phyloP scores from a whole-genome alignment of 495 filamentous ascomycete species.

The Hyaloscypha variabilis region DNA sequence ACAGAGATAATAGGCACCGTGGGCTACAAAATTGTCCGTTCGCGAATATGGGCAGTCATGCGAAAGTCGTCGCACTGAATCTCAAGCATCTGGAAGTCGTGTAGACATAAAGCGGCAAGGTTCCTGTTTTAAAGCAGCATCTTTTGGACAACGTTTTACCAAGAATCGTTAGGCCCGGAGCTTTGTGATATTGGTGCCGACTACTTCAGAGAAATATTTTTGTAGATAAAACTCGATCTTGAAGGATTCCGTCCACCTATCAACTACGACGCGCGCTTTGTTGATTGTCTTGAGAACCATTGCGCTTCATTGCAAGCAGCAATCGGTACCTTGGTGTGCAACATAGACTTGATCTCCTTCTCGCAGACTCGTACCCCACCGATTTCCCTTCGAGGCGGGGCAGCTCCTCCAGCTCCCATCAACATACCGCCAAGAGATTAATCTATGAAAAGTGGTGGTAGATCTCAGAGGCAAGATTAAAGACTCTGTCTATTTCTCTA shows the following conservation, averaged over 20 bases:
- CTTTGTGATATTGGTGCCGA: neutral
- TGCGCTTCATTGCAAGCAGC: neutral
- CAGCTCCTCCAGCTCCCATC: neutral
- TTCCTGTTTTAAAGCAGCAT: neutral
- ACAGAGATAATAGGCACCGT: no score
- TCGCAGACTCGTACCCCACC: neutral
- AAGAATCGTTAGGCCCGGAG: conserved; percentile 10
- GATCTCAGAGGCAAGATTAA: neutral
- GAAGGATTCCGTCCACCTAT: neutral
- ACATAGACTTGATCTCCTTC: neutral
- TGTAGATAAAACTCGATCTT: conserved; percentile 12
- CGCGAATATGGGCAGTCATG: no score
- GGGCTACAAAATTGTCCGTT: no score
- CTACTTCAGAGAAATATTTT: conserved; percentile 3
- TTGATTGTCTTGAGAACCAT: neutral
- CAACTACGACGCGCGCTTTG: neutral
- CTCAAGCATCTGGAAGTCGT: neutral
- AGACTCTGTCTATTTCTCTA: neutral
- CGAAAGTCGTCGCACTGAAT: neutral
- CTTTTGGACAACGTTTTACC: neutral
- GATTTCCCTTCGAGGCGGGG: neutral
- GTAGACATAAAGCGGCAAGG: neutral
- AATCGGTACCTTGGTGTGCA: neutral
- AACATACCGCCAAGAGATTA: no score
- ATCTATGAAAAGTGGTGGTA: no score